Evolutionary conservation across 2,329 filamentous ascomycete species (phyloP).

Genomic region (Microdochium bolleyi): DNA sequence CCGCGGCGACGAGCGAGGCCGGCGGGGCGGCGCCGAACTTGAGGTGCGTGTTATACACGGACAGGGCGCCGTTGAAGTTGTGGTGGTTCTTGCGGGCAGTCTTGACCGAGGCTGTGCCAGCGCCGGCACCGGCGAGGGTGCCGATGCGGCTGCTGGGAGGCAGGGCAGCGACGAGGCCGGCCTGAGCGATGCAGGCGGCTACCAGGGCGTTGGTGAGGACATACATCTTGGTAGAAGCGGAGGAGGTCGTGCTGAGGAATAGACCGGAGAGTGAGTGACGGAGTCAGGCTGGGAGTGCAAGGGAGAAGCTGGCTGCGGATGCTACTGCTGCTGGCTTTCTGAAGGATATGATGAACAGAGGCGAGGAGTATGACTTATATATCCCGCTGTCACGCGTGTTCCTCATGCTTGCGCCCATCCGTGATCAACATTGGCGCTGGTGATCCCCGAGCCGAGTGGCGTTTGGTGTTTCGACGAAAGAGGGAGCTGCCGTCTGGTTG

Average conservation of each 20-base stretch:
- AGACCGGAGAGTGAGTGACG: background rate
- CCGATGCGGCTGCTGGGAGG: slow-evolving; percentile 3
- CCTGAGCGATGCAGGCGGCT: slow-evolving; percentile 7
- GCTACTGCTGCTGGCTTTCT: too few species aligned
- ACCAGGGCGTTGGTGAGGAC: slow-evolving; percentile 7
- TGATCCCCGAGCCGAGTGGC: background rate
- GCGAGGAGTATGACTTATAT: too few species aligned
- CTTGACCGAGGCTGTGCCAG: slow-evolving; percentile 7
- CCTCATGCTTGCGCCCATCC: too few species aligned
- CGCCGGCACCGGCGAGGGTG: slow-evolving; percentile 2
- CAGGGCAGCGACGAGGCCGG: slow-evolving; percentile 7
- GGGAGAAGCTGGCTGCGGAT: background rate
- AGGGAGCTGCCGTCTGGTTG: background rate
- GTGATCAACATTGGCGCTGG: background rate
- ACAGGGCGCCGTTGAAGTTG: slow-evolving; percentile 8
- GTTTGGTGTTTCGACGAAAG: background rate
- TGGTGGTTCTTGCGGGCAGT: slow-evolving; percentile 8
- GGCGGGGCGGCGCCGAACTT: slow-evolving; percentile 9
- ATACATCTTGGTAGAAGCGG: slow-evolving; percentile 4
- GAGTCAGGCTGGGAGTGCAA: background rate
- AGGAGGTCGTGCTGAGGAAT: background rate
- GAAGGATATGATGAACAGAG: too few species aligned
- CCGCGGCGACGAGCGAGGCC: slow-evolving; percentile 4
- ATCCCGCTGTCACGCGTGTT: too few species aligned
- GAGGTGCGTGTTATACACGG: slow-evolving; percentile 8